Conservation (phyloP, 202 grass and related monocot species). For the Zoysia matrella region DNA sequence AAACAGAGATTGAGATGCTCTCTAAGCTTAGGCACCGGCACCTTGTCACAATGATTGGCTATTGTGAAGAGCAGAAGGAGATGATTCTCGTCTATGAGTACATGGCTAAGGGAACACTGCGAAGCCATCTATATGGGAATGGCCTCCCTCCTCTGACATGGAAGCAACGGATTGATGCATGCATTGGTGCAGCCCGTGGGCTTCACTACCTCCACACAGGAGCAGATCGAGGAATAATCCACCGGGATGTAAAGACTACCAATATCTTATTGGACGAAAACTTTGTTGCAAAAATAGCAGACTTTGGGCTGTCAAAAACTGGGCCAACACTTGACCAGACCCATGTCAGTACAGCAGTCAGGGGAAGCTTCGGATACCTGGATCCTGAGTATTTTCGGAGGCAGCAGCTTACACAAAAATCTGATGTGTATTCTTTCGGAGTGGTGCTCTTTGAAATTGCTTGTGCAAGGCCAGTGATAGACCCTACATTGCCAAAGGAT, state of each 20-base stretch:
- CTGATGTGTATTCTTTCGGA: slow-evolving; percentile 96
- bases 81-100: slow-evolving; percentile 96
- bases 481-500: slow-evolving; percentile 84
- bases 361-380: slow-evolving; percentile 94
- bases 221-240: slow-evolving; percentile 86
- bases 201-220: slow-evolving; percentile 98
- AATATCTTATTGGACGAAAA: slow-evolving; percentile 91
- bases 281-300: slow-evolving; percentile 95
- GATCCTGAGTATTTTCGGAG: slow-evolving; percentile 93
- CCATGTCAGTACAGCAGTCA: slow-evolving; percentile 96
- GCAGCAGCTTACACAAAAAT: slow-evolving; percentile 95
- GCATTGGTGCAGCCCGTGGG: slow-evolving; percentile 83
- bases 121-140: slow-evolving; percentile 90
- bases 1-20: slow-evolving; percentile 98
- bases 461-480: slow-evolving; percentile 88
- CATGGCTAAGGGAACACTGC: slow-evolving; percentile 93
- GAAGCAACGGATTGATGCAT: slow-evolving; percentile 85
- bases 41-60: slow-evolving; percentile 94
- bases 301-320: slow-evolving; percentile 88
- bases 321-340: slow-evolving; percentile 92
- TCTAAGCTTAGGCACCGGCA: slow-evolving; percentile 96
- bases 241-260: slow-evolving; percentile 95
- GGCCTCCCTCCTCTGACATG: slow-evolving; percentile 70
- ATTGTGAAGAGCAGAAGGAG: slow-evolving; percentile 94
- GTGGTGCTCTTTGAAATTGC: slow-evolving; percentile 93